Base-by-base conservation (phyloP, 768 basidiomycete genomes). In the Amanita thiersii region DNA sequence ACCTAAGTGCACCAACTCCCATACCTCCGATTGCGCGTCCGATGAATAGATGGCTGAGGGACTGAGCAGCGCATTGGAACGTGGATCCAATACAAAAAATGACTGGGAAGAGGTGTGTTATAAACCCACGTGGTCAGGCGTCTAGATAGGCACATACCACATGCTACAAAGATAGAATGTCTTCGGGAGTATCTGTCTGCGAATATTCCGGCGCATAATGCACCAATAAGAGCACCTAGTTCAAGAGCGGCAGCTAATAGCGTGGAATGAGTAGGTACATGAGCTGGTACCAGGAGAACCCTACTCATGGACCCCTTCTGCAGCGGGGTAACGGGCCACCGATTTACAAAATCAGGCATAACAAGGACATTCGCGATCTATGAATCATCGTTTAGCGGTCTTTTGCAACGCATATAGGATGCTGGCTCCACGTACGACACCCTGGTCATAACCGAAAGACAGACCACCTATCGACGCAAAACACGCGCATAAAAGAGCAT, bases 391-490 rank as follows among this genome's bases (percentile, higher is more conserved):
- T n/a, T n/a, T n/a, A n/a, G n/a, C n/a, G n/a, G n/a, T n/a, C n/a
- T n/a, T n/a, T n/a, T n/a, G 29, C 14, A 7, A 15, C 18, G 11
- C 25, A 4, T 18, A 14, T 26, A 15, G 6, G 24, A 1, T 4
- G 17, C 12, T 11, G 19, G 31, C 19, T 26, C 21, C 0, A 59
- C 63, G 33, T 50, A 71, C 72, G 36, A 88, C 86, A 26, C 86
- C 86, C 53, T 88, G 86, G 51, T 87, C 86, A 53, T 88, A 88
- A 6, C 86, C 86, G 57, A 88, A 88, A 10, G 81, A 76, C 43
- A 87, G 55, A 0, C 85, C 85, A 1, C 86, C 86, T 50, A 88
- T 73, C 7, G 79, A 82, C 0, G 81, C 86, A 48, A 87, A 86
- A 36, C 81, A 62, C 3, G 80, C 83, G 46, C 84, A 87, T 1